A percentile compares a stretch with the other conserved stretches of the same genome.
Evolutionary conservation across 495 filamentous ascomycete genomes (phyloP).

Genomic region (Geopyxis carbonaria): DNA sequence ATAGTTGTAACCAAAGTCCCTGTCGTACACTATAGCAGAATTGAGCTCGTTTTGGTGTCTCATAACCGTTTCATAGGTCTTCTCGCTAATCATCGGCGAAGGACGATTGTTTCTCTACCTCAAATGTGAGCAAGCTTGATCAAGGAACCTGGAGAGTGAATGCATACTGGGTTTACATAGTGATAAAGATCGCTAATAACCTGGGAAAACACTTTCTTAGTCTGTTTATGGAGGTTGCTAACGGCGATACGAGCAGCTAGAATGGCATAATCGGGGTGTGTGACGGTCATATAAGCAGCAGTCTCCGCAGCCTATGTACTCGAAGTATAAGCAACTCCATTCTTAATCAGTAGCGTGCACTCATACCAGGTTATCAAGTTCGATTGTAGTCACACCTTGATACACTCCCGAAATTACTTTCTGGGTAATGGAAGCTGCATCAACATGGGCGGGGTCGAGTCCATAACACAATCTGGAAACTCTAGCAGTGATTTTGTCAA

Average conservation of each 20-base stretch:
- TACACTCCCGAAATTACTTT: slow-evolving; percentile 99
- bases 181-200: slow-evolving; percentile 87
- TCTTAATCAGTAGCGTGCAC: neutral
- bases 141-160: neutral
- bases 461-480: slow-evolving; percentile 95
- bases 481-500: slow-evolving; percentile 98
- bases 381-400: slow-evolving; percentile 87
- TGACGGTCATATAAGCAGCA: slow-evolving; percentile 98
- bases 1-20: slow-evolving; percentile 99
- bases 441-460: slow-evolving; percentile 87
- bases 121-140: neutral
- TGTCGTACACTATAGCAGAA: slow-evolving; percentile 96
- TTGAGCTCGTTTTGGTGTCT: slow-evolving; percentile 90
- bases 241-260: slow-evolving; percentile 96
- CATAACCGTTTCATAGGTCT: slow-evolving; percentile 81
- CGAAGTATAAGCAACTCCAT: neutral
- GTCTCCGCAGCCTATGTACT: slow-evolving; percentile 75
- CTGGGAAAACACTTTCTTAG: slow-evolving; percentile 95
- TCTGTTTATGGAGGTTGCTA: slow-evolving; percentile 99
- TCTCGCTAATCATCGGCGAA: slow-evolving; percentile 82
- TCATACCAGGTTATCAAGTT: slow-evolving; percentile 89
- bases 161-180: slow-evolving; percentile 63
- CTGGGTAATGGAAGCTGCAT: slow-evolving; percentile 93
- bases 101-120: slow-evolving; percentile 51
- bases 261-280: slow-evolving; percentile 97